phyloP scores from a whole-genome alignment of 768 basidiomycete species.

The Lentinus tigrinus region DNA sequence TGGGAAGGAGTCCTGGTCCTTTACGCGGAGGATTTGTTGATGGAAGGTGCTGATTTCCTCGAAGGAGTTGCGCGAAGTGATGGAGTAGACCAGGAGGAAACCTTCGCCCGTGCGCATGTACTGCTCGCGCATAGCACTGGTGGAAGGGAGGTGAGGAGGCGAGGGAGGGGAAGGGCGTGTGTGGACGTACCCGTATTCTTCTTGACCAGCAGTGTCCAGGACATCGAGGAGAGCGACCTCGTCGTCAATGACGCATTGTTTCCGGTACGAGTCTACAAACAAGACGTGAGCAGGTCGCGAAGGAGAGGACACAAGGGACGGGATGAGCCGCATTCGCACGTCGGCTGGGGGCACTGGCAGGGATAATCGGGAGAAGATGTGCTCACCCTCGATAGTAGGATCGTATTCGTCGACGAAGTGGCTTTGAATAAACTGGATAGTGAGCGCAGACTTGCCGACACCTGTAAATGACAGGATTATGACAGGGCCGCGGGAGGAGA shows the following conservation, averaged over 20 bases:
- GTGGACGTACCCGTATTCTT: conserved; percentile 89
- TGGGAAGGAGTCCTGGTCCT: conserved; percentile 94
- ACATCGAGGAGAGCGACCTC: conserved; percentile 97
- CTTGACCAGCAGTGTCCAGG: conserved; percentile 95
- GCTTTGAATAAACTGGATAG: conserved; percentile 97
- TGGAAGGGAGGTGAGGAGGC: not conserved
- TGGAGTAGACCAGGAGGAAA: conserved; percentile 96
- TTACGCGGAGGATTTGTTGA: conserved; percentile 94
- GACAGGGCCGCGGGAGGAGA: not conserved
- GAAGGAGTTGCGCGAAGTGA: conserved; percentile 96
- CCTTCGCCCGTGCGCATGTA: conserved; percentile 99
- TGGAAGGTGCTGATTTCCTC: conserved; percentile 97
- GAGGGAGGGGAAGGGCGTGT: not conserved
- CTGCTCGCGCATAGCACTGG: conserved; percentile 96
- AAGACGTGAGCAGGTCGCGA: not conserved
- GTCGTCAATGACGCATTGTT: conserved; percentile 97
- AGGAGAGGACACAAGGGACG: not conserved
- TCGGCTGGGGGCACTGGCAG: not conserved
- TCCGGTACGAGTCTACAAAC: conserved; percentile 85
- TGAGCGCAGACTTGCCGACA: conserved; percentile 88
- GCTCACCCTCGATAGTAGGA: conserved; percentile 88
- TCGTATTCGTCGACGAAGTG: conserved; percentile 93
- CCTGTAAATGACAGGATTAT: conserved; percentile 31
- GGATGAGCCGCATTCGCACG: not conserved
- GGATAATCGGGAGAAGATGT: not conserved